These are phyloP conservation scores for Thalassiosira exigua DNA, from an alignment of 352 stramenopile genomes.

Conservation along the genomic window DNA sequence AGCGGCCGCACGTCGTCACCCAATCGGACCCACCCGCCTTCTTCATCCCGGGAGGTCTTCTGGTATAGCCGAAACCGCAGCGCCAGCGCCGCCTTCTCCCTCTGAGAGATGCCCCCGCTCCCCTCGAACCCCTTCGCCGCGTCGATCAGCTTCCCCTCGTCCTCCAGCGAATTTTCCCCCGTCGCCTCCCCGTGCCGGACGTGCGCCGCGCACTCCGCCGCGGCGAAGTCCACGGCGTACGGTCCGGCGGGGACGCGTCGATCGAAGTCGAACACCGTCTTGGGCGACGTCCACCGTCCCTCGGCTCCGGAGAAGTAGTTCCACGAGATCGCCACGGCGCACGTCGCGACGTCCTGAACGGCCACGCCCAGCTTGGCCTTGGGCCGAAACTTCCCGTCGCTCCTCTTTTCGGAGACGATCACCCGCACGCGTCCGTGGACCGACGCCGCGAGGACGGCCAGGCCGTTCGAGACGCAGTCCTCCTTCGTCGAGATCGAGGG, in stretches of 20 bases:
- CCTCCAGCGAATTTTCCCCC: conserved; percentile 27
- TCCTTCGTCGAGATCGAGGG: conserved; percentile 63
- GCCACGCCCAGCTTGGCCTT: conserved; percentile 65
- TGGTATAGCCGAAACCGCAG: conserved; percentile 76
- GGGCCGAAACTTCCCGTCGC: conserved; percentile 60
- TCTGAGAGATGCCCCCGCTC: conserved; percentile 69
- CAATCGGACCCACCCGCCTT: conserved; percentile 69
- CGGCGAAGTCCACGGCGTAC: conserved; percentile 78
- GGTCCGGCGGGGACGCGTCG: conserved; percentile 80
- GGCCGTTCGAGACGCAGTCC: conserved; percentile 67
- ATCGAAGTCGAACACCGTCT: conserved; percentile 86
- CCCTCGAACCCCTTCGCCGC: conserved; percentile 63
- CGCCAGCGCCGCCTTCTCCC: conserved; percentile 76
- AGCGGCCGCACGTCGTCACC: conserved; percentile 73
- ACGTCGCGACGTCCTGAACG: conserved; percentile 77
- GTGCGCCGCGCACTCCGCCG: conserved; percentile 76
- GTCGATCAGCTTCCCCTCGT: conserved; percentile 68
- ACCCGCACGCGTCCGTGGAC: conserved; percentile 65
- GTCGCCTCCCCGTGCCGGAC: conserved; percentile 33
- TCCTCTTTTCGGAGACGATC: conserved; percentile 54
- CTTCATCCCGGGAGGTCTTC: conserved; percentile 66
- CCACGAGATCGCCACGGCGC: conserved; percentile 72
- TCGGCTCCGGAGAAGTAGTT: conserved; percentile 72
- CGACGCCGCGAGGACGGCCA: conserved; percentile 70
- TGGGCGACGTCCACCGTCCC: conserved; percentile 69